phyloP scores from a whole-genome alignment of 441 rosid species.

The Gossypium gossypioides region DNA sequence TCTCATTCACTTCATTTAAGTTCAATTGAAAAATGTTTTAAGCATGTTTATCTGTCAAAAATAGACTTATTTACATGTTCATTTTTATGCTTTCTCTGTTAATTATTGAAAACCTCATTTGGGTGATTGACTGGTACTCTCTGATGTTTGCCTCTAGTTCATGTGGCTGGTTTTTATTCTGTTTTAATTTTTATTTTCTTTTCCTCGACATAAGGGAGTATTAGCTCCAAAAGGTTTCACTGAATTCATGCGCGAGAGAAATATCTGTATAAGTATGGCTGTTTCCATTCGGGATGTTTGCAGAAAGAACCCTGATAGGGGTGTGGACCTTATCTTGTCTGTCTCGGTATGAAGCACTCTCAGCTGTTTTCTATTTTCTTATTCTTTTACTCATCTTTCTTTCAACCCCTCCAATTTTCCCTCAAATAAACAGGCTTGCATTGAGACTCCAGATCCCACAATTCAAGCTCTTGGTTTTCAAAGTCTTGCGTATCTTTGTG shows the following conservation, averaged over 20 bases:
- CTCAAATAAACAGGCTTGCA: slow-evolving; percentile 61
- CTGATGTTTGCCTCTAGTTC: slow-evolving; percentile 1
- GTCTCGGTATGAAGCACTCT: slow-evolving; percentile 58
- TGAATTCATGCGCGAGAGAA: slow-evolving; percentile 52
- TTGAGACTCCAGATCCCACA: slow-evolving; percentile 61
- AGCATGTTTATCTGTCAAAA: neutral
- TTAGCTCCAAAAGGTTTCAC: slow-evolving; percentile 50
- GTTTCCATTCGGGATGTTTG: slow-evolving; percentile 75
- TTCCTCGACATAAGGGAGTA: slow-evolving; percentile 41
- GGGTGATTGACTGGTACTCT: neutral
- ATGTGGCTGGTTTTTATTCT: neutral
- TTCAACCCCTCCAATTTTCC: neutral
- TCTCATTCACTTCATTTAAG: neutral
- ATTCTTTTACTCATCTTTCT: neutral
- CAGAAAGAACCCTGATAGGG: slow-evolving; percentile 83
- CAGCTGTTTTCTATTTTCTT: slow-evolving; percentile 18
- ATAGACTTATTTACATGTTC: neutral
- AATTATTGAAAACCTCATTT: neutral
- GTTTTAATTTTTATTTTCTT: slow-evolving; percentile 17
- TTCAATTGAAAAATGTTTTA: neutral
- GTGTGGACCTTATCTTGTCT: slow-evolving; percentile 90
- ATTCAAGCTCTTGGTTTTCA: slow-evolving; percentile 81
- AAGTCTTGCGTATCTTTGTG: slow-evolving; percentile 88
- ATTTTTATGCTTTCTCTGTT: neutral
- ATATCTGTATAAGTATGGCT: slow-evolving; percentile 67